These are phyloP conservation scores for Myxozyma nipponensis DNA, from an alignment of 805 yeast species.

Conservation along the genomic window DNA sequence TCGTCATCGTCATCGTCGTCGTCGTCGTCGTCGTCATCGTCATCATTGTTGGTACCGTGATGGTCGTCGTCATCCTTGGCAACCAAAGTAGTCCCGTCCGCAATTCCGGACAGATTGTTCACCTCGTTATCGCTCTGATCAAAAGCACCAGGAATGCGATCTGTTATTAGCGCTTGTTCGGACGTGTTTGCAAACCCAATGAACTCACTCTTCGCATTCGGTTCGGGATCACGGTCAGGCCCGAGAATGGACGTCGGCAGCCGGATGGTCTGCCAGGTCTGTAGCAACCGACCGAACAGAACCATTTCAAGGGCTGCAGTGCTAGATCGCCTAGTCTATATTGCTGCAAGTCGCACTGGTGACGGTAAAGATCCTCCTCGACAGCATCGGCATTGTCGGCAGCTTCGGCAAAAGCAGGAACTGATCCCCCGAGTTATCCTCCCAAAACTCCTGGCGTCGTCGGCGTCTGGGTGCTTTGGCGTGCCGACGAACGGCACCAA, in stretches of 20 bases:
- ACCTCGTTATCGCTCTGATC: neutral
- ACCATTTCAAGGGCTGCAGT: too few species aligned
- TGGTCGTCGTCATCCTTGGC: neutral
- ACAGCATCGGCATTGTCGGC: too few species aligned
- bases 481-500: too few species aligned
- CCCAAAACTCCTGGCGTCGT: too few species aligned
- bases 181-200: neutral
- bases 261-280: neutral
- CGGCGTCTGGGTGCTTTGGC: too few species aligned
- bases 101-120: neutral
- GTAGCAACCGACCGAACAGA: too few species aligned
- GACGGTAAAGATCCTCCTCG: too few species aligned
- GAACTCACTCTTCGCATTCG: neutral
- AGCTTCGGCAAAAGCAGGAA: too few species aligned
- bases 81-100: neutral
- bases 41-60: neutral
- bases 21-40: neutral
- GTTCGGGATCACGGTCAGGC: neutral
- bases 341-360: too few species aligned
- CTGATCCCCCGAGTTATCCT: too few species aligned
- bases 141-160: conserved; percentile 4
- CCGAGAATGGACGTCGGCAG: neutral
- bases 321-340: too few species aligned
- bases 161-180: neutral
- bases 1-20: neutral